Percentiles rank a stretch among this genome's conserved stretches.
Evolutionary conservation across 805 yeast species (phyloP).

Genomic region (Candida sanyiensis): DNA sequence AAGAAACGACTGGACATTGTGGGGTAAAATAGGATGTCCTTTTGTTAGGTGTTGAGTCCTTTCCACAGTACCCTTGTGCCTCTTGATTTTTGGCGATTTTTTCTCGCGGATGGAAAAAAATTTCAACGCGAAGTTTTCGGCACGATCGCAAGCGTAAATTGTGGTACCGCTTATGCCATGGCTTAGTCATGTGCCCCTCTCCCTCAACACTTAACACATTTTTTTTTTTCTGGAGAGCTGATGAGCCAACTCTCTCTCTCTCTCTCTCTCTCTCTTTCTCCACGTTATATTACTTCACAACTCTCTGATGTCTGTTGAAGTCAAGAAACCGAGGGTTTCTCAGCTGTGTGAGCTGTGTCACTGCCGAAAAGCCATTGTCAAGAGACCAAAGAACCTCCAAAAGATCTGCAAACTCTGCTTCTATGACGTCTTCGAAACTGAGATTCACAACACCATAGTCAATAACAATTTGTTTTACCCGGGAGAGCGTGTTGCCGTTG

Average conservation of each 20-base stretch:
- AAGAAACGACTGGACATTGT: conserved; percentile 86
- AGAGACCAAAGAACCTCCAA: conserved; percentile 87
- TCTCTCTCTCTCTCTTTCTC: too few species aligned
- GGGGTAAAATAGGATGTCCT: conserved; percentile 1
- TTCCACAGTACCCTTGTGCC: conserved; percentile 1
- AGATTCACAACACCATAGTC: conserved; percentile 84
- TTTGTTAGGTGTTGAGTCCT: not conserved
- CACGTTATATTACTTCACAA: too few species aligned
- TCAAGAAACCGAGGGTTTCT: conserved; percentile 27
- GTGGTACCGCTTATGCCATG: conserved; percentile 9
- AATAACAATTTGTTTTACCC: conserved; percentile 59
- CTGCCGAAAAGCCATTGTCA: conserved; percentile 75
- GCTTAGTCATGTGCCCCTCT: not conserved
- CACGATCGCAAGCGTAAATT: conserved; percentile 12
- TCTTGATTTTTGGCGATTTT: conserved; percentile 15
- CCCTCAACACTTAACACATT: not conserved
- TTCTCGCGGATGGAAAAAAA: conserved; percentile 14
- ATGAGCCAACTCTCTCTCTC: too few species aligned
- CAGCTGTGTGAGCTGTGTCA: conserved; percentile 80
- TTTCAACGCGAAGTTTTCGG: conserved; percentile 11
- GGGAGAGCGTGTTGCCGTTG: conserved; percentile 92
- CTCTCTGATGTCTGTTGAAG: conserved; percentile 1
- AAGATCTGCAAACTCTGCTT: conserved; percentile 90
- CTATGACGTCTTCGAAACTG: conserved; percentile 86
- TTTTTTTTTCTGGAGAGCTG: conserved; percentile 5